Base-by-base conservation (phyloP, 768 basidiomycete species). In the Amanita exitialis region DNA sequence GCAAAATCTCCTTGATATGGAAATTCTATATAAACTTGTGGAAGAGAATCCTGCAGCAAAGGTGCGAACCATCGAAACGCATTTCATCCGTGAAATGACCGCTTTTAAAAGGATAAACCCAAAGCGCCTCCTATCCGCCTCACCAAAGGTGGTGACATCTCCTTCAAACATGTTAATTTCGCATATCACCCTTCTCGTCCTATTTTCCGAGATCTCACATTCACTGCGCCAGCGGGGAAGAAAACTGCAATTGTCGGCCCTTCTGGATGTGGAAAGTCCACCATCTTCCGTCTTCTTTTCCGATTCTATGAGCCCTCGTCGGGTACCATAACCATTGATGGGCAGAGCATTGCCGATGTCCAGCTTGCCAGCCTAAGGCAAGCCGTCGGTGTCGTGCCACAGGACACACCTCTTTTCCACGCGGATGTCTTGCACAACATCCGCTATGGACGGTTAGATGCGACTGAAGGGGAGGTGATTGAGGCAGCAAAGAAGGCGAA, bases 401-500 rank as follows among this genome's bases (percentile, higher is more conserved):
- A 99, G 64, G 96, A 99, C 59, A 99, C 95, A 13, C 95, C 96
- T 1, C 72, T 99, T 3, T 98, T 99, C 76, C 94, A 99, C 64
- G 83, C 90, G 4, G 85, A 97, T 62, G 84, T 98, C 42, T 72
- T 96, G 76, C 91, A 97, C 63, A 99, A 99, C 61, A 80, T 99
- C 43, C 76, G 94, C 10, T 99, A 99, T 63, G 96, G 96, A 1
- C 74, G 85, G 20, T 66, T 98, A 25, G 80, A 83, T 51, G 95
- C 94, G 43, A 86, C 72, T 1, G 93, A 98, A 56, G 89, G 89
- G 51, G 87, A 97, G 62, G 96, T 98, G 27, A 73, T 76, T 49
- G 83, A 82, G 58, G 95, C 85, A 16, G 83, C 92, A 51, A 72
- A 70, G 62, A 85, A 86, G 66, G 96, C 96, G 35, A 90, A 90